Conservation (phyloP, 371 early-diverging fungal species). For the Mortierella sp. region DNA sequence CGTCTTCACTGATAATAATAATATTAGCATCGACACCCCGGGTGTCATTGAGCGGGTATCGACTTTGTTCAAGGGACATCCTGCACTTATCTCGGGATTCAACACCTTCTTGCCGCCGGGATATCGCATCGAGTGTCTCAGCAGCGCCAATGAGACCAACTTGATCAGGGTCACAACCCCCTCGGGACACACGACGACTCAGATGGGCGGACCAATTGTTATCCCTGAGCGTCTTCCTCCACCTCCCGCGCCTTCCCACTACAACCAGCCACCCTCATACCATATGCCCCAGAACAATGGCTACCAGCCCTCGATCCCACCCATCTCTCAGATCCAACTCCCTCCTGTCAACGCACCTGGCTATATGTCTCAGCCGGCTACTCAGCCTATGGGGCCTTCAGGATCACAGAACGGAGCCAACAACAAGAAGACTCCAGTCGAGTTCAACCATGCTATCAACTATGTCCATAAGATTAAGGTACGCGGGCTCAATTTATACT, state of each 20-base stretch:
- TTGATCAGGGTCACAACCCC: conserved; percentile 93
- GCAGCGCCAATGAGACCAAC: conserved; percentile 76
- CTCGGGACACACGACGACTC: conserved; percentile 77
- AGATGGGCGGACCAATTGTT: conserved; percentile 61
- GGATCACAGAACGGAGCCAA: conserved; percentile 48
- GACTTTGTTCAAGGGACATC: conserved; percentile 93
- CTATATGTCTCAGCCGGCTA: conserved; percentile 47
- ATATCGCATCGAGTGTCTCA: conserved; percentile 89
- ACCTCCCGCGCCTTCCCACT: conserved; percentile 54
- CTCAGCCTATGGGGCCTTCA: conserved; percentile 44
- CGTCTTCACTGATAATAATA: not conserved
- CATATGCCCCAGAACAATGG: conserved; percentile 52
- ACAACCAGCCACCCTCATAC: conserved; percentile 40
- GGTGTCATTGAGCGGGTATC: conserved; percentile 99
- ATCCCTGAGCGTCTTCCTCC: conserved; percentile 54
- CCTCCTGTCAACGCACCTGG: conserved; percentile 56
- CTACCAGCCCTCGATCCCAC: conserved; percentile 53
- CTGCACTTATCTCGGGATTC: conserved; percentile 96
- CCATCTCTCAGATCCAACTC: conserved; percentile 57
- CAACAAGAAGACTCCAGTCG: conserved; percentile 73
- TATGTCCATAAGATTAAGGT: conserved; percentile 97
- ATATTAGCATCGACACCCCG: conserved; percentile 92
- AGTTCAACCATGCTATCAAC: conserved; percentile 95
- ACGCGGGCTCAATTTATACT: not conserved
- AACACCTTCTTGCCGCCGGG: conserved; percentile 99